A percentile compares a stretch with the other conserved stretches of the same genome.
Evolutionary conservation across 176 grass and related monocot species (phyloP).

Genomic region (Avena insularis): DNA sequence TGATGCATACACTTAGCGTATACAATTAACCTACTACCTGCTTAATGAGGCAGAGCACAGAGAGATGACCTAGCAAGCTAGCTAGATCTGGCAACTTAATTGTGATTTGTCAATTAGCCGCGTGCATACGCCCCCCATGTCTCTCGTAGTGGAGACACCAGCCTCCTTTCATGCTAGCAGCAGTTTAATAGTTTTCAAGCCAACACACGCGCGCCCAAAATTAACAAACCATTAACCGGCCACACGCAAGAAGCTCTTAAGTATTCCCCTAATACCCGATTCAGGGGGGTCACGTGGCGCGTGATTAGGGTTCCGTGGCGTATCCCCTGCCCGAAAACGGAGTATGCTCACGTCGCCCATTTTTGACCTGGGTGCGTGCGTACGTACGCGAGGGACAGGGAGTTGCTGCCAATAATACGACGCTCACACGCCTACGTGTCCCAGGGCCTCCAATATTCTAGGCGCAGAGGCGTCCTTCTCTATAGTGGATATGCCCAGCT

Average conservation of each 20-base stretch:
- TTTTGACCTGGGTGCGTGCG: conserved; percentile 43
- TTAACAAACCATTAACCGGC: conserved; percentile 18
- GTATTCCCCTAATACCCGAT: neutral
- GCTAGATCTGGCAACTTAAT: conserved; percentile 34
- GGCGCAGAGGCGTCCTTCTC: neutral
- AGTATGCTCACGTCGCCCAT: conserved; percentile 44
- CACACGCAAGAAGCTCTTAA: neutral
- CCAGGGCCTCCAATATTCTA: conserved; percentile 18
- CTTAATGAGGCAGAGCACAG: neutral
- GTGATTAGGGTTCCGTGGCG: conserved; percentile 3
- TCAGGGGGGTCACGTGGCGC: conserved; percentile 30
- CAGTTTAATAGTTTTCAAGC: neutral
- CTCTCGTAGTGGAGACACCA: conserved; percentile 38
- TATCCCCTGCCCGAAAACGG: conserved; percentile 31
- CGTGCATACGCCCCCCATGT: neutral
- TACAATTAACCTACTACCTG: conserved; percentile 23
- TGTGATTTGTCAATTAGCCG: neutral
- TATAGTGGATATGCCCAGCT: neutral
- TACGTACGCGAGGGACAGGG: neutral
- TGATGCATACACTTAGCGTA: neutral
- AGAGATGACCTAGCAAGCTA: conserved; percentile 6
- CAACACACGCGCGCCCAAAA: neutral
- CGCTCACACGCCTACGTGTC: conserved; percentile 36
- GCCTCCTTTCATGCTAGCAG: conserved; percentile 21
- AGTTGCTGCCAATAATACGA: conserved; percentile 47